Percentiles rank a stretch among this genome's conserved stretches.
Conservation (phyloP, 2,329 filamentous ascomycete genomes). For the Fusarium albosuccineum region DNA sequence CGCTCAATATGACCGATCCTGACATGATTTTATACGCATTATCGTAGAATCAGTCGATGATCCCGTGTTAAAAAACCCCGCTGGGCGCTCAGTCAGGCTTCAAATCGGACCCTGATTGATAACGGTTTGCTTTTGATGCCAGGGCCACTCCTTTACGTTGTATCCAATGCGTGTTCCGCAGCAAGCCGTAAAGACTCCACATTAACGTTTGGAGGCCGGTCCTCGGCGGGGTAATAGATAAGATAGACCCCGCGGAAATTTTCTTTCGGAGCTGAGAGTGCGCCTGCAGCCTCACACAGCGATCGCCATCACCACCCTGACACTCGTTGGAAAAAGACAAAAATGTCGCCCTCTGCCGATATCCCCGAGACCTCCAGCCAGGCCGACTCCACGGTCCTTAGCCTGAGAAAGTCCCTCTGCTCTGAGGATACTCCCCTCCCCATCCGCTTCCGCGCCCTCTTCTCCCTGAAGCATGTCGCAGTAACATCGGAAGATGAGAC, state of each 20-base stretch:
- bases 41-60: neutral
- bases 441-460: constrained; percentile 93
- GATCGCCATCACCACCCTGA: constrained; percentile 28
- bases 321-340: constrained; percentile 15
- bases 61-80: neutral
- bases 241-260: constrained; percentile 52
- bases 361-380: constrained; percentile 35
- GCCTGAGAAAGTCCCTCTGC: constrained; percentile 80
- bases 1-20: neutral
- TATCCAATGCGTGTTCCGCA: neutral
- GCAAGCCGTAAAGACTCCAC: no score
- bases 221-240: constrained; percentile 31
- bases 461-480: constrained; percentile 96
- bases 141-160: constrained; percentile 2
- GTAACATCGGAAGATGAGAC: constrained; percentile 74
- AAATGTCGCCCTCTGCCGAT: constrained; percentile 48
- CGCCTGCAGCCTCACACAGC: constrained; percentile 23
- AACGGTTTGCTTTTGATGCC: constrained; percentile 8
- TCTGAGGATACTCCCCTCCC: constrained; percentile 87
- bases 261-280: constrained; percentile 45
- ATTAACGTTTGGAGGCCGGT: neutral
- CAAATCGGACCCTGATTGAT: constrained; percentile 9
- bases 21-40: constrained; percentile 1
- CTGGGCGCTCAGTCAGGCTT: neutral
- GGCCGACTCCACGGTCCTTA: constrained; percentile 63